Evolutionary conservation across 495 filamentous ascomycete genomes (phyloP), one percentile per base, ranked within the genome.

Genomic region (Aspergillus nidulans): DNA sequence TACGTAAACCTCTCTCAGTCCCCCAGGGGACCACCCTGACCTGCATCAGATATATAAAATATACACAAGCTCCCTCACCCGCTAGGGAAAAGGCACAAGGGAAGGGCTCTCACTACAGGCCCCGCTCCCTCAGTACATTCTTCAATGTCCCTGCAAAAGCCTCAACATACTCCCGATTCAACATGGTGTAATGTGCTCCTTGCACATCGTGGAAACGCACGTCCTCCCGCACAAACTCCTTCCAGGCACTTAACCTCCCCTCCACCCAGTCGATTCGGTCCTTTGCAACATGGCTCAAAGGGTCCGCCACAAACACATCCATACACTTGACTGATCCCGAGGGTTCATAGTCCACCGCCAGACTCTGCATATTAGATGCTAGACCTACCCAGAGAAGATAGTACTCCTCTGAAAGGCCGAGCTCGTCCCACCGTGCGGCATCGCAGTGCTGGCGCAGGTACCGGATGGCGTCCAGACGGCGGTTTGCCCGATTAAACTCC

Each of bases 271-370:
- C 26, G 5, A 5, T 9, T 4, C 26, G 26, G 9, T 28, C 26
- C 26, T 9, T 28, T 9, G 26, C 26, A 28, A 28, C 26, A 28
- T 28, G 26, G 26, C 26, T 68, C 6, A 56, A 63, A 12, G 59
- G 48, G 1, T 77, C 80, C 8, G 68, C 74, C 0, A 60, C 62
- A 15, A 85, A 82, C 0, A 81, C 68, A 62, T 85, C 80, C 51
- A 85, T 76, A 0, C 42, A 20, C 0, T 41, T 42, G 0, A 83
- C 69, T 0, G 10, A 47, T 0, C 79, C 78, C 1, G 6, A 9
- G 0, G 81, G 80, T 18, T 83, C 80, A 59, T 82, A 85, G 30
- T 81, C 68, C 15, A 61, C 59, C 0, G 73, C 75, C 18, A 77
- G 72, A n/a, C 56, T 63, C 58, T 81, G 78, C 52, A 81, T 41